These are phyloP conservation scores for Capsicum chinense DNA, from an alignment of 257 asterid genomes.

Conservation along the genomic window DNA sequence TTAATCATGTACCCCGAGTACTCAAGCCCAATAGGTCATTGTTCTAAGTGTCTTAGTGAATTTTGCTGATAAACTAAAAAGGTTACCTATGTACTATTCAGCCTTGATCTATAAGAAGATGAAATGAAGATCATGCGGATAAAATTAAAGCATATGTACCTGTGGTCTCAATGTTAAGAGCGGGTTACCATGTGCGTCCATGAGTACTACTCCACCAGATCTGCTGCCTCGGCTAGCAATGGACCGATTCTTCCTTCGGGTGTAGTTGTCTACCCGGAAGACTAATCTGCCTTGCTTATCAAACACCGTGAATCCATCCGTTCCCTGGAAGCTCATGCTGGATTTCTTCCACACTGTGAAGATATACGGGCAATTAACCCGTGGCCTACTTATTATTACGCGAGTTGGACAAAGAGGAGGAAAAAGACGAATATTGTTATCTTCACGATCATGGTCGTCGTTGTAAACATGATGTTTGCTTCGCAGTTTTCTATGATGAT, in stretches of 20 bases:
- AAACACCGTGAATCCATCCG: slow-evolving; percentile 52
- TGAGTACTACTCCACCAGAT: slow-evolving; percentile 41
- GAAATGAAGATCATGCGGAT: no score
- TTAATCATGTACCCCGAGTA: not conserved
- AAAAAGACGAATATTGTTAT: not conserved
- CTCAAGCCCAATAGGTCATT: not conserved
- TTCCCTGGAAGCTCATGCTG: slow-evolving; percentile 51
- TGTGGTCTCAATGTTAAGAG: slow-evolving; percentile 48
- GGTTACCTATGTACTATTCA: not conserved
- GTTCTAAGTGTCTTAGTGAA: not conserved
- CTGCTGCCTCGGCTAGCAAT: slow-evolving; percentile 18
- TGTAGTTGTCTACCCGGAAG: slow-evolving; percentile 49
- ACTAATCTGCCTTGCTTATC: slow-evolving; percentile 39
- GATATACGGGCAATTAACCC: not conserved
- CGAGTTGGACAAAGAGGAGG: not conserved
- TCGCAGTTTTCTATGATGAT: slow-evolving; percentile 18
- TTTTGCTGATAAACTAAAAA: not conserved
- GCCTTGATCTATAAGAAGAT: no score
- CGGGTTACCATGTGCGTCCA: slow-evolving; percentile 48
- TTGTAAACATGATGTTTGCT: not conserved
- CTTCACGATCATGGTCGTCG: not conserved
- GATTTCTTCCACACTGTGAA: slow-evolving; percentile 54
- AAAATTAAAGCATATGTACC: slow-evolving; percentile 26
- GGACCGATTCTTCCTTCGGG: slow-evolving; percentile 39
- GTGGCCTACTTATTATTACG: not conserved